phyloP scores from a whole-genome alignment of 2,329 filamentous ascomycete genomes.

The Metarhizium guizhouense region DNA sequence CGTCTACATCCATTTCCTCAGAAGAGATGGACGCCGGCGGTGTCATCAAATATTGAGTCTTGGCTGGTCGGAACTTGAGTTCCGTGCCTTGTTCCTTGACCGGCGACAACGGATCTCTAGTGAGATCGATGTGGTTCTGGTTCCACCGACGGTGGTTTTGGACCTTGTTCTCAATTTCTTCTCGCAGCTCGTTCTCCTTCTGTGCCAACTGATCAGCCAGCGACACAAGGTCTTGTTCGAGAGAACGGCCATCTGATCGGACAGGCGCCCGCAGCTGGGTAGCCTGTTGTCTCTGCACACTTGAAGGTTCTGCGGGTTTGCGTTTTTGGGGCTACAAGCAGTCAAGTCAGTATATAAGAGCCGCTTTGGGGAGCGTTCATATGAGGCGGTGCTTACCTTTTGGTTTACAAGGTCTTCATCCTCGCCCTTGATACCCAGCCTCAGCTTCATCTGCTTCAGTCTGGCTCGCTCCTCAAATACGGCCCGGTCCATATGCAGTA shows the following conservation, averaged over 20 bases:
- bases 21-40: constrained; percentile 49
- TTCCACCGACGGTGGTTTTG: constrained; percentile 90
- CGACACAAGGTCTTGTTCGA: constrained; percentile 71
- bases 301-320: constrained; percentile 51
- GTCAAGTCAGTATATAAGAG: constrained; percentile 22
- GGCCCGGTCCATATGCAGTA: constrained; percentile 63
- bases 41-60: constrained; percentile 61
- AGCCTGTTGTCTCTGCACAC: constrained; percentile 51
- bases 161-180: constrained; percentile 79
- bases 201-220: constrained; percentile 71
- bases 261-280: constrained; percentile 61
- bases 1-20: constrained; percentile 49
- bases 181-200: constrained; percentile 70
- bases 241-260: constrained; percentile 58
- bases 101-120: constrained; percentile 74
- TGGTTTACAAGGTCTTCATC: constrained; percentile 94
- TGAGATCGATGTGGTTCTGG: constrained; percentile 78
- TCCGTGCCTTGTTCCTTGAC: constrained; percentile 56
- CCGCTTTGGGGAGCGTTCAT: constrained; percentile 3
- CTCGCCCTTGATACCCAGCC: constrained; percentile 80
- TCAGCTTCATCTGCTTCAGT: constrained; percentile 82
- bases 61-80: constrained; percentile 60
- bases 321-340: constrained; percentile 57
- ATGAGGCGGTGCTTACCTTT: constrained; percentile 54
- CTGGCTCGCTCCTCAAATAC: constrained; percentile 76